Evolutionary conservation across 805 yeast species (phyloP), one percentile per base, ranked within the genome.

Genomic region (Torulaspora franciscae): DNA sequence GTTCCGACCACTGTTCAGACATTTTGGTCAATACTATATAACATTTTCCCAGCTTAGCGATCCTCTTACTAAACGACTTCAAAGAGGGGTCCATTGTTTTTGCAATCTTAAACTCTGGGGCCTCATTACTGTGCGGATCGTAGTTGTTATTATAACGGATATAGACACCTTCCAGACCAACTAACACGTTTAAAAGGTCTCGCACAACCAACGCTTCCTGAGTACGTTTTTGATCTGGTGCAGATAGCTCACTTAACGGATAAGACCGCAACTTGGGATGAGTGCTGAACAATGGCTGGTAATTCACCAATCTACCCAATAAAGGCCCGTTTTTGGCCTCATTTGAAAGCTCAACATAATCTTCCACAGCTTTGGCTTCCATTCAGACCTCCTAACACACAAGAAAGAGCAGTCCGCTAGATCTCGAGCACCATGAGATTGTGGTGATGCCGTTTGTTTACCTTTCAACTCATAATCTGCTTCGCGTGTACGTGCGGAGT

Each of bases 81-180:
- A 87, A 69, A 22, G 89, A 77, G 1, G 84, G 73, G 56, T 87
- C 95, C 55, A 93, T 68, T 46, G 77, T 79, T 52, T 79, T 83
- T 33, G 85, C 81, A 22, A 88, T 75, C 49, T 79, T 74, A 63
- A 75, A 89, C 47, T 83, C 91, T 1, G 95, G 95, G 27, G 73
- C 69, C 10, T 65, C 68, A 7, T 62, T 66, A 11, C 43, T 40
- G 56, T 41, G 46, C 0, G 81, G 80, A 54, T 79, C 77, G 57
- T 77, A 86, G 15, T 72, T 69, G 34, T 79, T 83, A 26, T 81
- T 74, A 58, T 75, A 87, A 35, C 89, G 69, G 28, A 91, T 77
- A 57, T 84, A 87, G 15, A 72, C 71, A 0, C 97, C 97, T 61
- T 89, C 95, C 23, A 74, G 64, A 0, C 95, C 95, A 26, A 80